Percentiles rank a stretch among this genome's conserved stretches.
Evolutionary conservation across 371 early-diverging fungal species (phyloP).

Genomic region (Mucor circinelloides): DNA sequence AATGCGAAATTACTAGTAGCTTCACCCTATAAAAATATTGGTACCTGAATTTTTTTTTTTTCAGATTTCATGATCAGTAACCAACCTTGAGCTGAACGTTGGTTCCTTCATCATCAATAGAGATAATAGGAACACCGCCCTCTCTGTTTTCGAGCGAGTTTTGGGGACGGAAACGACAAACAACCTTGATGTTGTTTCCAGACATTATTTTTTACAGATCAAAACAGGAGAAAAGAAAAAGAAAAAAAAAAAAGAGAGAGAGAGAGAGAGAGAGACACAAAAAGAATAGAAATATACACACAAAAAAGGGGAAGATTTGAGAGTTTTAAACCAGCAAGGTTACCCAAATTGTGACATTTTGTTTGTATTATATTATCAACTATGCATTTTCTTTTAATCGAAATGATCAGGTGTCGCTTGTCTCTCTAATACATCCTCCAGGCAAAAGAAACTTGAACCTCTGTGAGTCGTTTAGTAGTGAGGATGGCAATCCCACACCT

Average conservation of each 20-base stretch:
- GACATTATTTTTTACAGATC: conserved; percentile 34
- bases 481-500: conserved; percentile 39
- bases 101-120: conserved; percentile 82
- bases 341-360: conserved; percentile 16
- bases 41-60: conserved; percentile 4
- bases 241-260: neutral
- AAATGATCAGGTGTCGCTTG: conserved; percentile 2
- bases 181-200: conserved; percentile 92
- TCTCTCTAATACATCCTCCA: conserved; percentile 48
- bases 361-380: conserved; percentile 5
- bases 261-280: conserved; percentile 2
- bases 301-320: conserved; percentile 1
- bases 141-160: conserved; percentile 89
- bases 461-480: conserved; percentile 28
- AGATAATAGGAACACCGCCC: conserved; percentile 85
- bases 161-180: conserved; percentile 97
- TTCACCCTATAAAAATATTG: conserved; percentile 67
- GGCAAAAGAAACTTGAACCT: conserved; percentile 51
- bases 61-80: neutral
- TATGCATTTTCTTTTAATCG: neutral
- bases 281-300: neutral
- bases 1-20: conserved; percentile 83
- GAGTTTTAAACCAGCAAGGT: conserved; percentile 11
- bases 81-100: conserved; percentile 71
- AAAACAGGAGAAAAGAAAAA: neutral